Base-by-base conservation (phyloP, 495 filamentous ascomycete genomes). In the Daldinia vernicosa region DNA sequence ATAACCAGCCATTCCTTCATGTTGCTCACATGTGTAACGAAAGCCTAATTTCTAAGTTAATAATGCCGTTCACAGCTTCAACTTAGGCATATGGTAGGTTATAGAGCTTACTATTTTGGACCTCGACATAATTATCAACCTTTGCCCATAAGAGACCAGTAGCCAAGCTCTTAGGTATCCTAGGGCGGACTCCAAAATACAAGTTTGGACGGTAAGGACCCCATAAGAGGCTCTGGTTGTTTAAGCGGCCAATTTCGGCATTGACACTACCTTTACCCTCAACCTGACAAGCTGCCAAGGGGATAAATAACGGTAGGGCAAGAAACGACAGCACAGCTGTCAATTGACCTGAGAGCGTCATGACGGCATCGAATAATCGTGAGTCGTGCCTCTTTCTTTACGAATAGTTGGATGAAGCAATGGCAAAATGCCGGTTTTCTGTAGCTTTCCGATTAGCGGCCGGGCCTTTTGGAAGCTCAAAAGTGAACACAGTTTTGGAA, bases 141-240 rank as follows among this genome's bases (percentile, higher is more conserved):
- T 91, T 91, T 17, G 89, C 87, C 96, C 96, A 99, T 84, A 98
- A 85, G 77, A 98, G 84, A 24, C 92, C 94, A 1, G 92, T 88
- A 78, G 89, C 87, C 62, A 99, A 79, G 75, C 93, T 94, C 74
- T 93, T 91, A 1, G 95, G 91, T 72, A 98, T 89, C 47, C 94
- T 88, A 60, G 95, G 94, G 8, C 93, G 87, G 35, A 98, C 87
- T 3, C 95, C 95, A 82, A 99, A 98, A 81, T 99, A 99, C 26
- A 99, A 82, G 72, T 98, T 97, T 4, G 95, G 93, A 26, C 93
- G 87, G 80, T 98, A 99, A 24, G 95, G 93, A 5, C 96, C 96
- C 95, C 95, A 99, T 88, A 98, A 82, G 67, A 99, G 84, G 67
- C 90, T 93, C 71, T 96, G 84, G 76, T 97, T 97, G 72, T 90